These are phyloP conservation scores for Adenanthera pavonina DNA, from an alignment of 306 rosid genomes.

Conservation along the genomic window DNA sequence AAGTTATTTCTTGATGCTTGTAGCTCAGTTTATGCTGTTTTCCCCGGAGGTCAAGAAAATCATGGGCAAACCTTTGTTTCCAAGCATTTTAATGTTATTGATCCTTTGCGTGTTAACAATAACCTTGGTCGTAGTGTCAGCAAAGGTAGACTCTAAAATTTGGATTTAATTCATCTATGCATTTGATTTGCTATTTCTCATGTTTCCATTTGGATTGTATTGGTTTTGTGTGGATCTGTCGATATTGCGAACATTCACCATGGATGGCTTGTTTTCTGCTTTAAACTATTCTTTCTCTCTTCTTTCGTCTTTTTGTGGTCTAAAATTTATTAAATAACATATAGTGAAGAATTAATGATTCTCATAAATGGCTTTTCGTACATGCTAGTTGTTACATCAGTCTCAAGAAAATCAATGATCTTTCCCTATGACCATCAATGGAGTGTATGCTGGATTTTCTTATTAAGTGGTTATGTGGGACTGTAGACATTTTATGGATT, in stretches of 20 bases:
- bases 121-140: constrained; percentile 87
- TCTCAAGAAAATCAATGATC: neutral
- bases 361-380: neutral
- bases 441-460: neutral
- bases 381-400: neutral
- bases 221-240: neutral
- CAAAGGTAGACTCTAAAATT: constrained; percentile 52
- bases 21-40: constrained; percentile 64
- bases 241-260: neutral
- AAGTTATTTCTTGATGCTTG: constrained; percentile 63
- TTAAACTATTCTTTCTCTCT: neutral
- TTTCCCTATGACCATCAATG: neutral
- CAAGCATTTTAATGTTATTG: constrained; percentile 79
- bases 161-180: constrained; percentile 3
- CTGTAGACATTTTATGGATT: neutral
- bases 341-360: neutral
- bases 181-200: constrained; percentile 3
- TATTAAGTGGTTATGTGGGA: neutral
- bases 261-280: neutral
- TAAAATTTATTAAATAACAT: neutral
- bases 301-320: neutral
- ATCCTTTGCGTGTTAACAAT: constrained; percentile 74
- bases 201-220: neutral
- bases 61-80: constrained; percentile 71
- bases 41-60: constrained; percentile 65